Percentiles rank a stretch among this genome's conserved stretches.
phyloP scores from a whole-genome alignment of 345 rosid genomes.

The Mallotus nudiflorus region DNA sequence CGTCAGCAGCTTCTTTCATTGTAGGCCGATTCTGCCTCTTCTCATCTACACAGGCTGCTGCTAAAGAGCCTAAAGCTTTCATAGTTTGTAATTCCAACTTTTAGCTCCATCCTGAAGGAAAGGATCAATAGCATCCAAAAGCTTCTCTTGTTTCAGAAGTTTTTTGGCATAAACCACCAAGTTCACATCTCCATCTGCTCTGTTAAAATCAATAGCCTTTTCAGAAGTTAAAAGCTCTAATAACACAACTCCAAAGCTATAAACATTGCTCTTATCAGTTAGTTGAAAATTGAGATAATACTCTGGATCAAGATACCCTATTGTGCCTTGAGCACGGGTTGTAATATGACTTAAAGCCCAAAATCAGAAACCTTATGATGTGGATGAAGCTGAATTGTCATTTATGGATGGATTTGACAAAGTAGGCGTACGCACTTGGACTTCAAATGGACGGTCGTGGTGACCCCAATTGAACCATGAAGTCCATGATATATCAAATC shows the following conservation, averaged over 20 bases:
- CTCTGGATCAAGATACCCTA: slow-evolving; percentile 66
- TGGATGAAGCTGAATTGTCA: too few relatives aligned
- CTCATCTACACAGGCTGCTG: slow-evolving; percentile 48
- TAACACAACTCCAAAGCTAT: slow-evolving; percentile 62
- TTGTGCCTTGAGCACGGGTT: slow-evolving; percentile 59
- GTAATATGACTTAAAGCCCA: slow-evolving; percentile 54
- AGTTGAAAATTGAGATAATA: slow-evolving; percentile 56
- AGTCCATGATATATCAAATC: too few relatives aligned
- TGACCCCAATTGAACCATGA: too few relatives aligned
- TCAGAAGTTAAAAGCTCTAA: slow-evolving; percentile 48
- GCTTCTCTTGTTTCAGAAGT: slow-evolving; percentile 40
- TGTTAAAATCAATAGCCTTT: slow-evolving; percentile 53
- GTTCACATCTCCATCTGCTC: slow-evolving; percentile 53
- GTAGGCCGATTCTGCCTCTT: slow-evolving; percentile 51
- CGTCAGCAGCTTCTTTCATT: slow-evolving; percentile 48
- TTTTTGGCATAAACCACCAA: slow-evolving; percentile 43
- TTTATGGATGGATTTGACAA: too few relatives aligned
- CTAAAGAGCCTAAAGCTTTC: slow-evolving; percentile 45
- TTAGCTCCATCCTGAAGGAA: slow-evolving; percentile 35
- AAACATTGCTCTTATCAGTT: slow-evolving; percentile 62
- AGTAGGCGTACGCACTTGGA: too few relatives aligned
- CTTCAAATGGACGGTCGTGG: too few relatives aligned
- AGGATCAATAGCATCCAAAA: slow-evolving; percentile 47
- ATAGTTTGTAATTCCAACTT: slow-evolving; percentile 38
- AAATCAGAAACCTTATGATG: slow-evolving; percentile 62